Conservation (phyloP, 2,329 filamentous ascomycete species). For the Colletotrichum incanum region DNA sequence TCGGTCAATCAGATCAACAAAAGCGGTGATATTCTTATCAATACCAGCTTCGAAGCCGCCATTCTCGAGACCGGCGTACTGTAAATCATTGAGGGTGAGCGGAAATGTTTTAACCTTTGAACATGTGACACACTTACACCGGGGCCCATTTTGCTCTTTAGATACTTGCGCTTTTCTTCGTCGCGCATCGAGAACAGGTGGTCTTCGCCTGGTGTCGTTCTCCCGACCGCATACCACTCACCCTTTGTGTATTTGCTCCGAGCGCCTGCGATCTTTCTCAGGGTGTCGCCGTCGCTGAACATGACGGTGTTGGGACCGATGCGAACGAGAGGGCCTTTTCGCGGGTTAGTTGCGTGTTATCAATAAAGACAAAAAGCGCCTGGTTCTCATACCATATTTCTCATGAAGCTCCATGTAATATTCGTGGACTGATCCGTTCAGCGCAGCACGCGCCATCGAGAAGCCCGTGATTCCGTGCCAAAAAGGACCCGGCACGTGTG, state of each 20-base stretch:
- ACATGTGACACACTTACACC: constrained; percentile 51
- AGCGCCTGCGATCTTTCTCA: constrained; percentile 33
- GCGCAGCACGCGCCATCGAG: constrained; percentile 47
- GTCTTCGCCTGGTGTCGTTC: constrained; percentile 50
- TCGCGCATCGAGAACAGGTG: constrained; percentile 51
- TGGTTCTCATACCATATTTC: constrained; percentile 19
- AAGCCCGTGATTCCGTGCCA: constrained; percentile 51
- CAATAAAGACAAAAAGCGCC: constrained; percentile 35
- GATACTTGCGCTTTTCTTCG: constrained; percentile 57
- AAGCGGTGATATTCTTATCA: constrained; percentile 26
- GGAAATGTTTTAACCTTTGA: not conserved
- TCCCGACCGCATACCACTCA: constrained; percentile 48
- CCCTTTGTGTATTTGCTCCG: constrained; percentile 43
- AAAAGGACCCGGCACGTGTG: constrained; percentile 53
- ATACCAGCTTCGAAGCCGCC: constrained; percentile 39
- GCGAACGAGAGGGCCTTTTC: constrained; percentile 45
- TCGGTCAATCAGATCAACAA: constrained; percentile 39
- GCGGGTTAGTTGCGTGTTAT: constrained; percentile 13
- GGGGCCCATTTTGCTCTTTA: constrained; percentile 64
- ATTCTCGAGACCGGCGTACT: constrained; percentile 42
- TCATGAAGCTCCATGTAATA: constrained; percentile 38
- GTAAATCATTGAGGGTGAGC: not conserved
- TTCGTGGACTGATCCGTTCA: constrained; percentile 30
- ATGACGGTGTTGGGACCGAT: constrained; percentile 45
- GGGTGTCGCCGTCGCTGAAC: constrained; percentile 40